A percentile compares a stretch with the other conserved stretches of the same genome.
phyloP scores from a whole-genome alignment of 495 filamentous ascomycete species.

The Neurospora tetrasperma region DNA sequence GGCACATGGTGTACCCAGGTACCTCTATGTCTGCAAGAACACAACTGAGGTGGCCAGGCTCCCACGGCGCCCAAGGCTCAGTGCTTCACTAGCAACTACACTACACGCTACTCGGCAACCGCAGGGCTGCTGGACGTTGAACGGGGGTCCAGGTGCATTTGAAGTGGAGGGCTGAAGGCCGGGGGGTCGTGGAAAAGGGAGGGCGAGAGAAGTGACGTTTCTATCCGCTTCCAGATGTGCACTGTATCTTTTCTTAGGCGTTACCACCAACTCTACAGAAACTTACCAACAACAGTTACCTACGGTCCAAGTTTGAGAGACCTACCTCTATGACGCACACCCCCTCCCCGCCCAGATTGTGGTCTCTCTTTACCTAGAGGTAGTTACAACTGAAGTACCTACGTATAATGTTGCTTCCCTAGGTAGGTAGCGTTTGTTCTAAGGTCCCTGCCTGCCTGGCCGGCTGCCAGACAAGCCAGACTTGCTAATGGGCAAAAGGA shows the following conservation, averaged over 20 bases:
- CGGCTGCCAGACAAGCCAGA: too few relatives aligned
- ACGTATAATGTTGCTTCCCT: neutral
- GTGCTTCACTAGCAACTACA: neutral
- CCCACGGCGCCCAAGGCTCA: neutral
- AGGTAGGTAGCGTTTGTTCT: neutral
- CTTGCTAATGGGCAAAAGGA: neutral
- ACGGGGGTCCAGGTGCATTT: neutral
- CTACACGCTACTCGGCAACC: neutral
- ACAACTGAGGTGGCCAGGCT: neutral
- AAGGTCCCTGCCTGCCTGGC: too few relatives aligned
- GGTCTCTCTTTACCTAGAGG: neutral
- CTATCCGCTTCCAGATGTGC: constrained; percentile 3
- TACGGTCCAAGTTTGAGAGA: neutral
- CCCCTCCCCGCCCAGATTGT: neutral
- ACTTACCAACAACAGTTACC: neutral
- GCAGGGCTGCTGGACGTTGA: neutral
- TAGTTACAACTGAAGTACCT: too few relatives aligned
- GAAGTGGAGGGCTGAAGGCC: neutral
- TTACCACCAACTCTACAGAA: neutral
- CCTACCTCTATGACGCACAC: neutral
- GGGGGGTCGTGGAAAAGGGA: neutral
- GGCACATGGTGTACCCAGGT: neutral
- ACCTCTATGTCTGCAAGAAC: neutral
- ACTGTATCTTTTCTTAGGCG: neutral
- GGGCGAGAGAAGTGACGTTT: constrained; percentile 4